Evolutionary conservation across 1,284 basidiomycete genomes (phyloP).

Genomic region (Calocybe gambosa): DNA sequence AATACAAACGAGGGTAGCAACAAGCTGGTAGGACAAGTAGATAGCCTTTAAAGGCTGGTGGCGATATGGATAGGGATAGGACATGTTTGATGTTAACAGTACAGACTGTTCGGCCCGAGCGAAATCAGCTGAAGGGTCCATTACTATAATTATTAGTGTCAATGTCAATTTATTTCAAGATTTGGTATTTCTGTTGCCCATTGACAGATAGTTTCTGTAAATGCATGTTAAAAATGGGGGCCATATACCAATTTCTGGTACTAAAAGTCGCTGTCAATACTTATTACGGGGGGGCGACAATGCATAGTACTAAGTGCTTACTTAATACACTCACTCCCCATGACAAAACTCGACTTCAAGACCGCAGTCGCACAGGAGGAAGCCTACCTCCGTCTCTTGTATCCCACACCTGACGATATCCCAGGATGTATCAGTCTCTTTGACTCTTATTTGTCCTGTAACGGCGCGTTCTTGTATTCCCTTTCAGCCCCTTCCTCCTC

Average conservation of each 20-base stretch:
- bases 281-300: too few species aligned
- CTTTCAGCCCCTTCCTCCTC: conserved; percentile 8
- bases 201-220: too few species aligned
- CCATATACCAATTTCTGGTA: too few species aligned
- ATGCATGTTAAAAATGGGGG: too few species aligned
- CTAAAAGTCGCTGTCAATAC: too few species aligned
- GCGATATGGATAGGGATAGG: conserved; percentile 22
- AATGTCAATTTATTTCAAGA: too few species aligned
- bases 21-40: conserved; percentile 35
- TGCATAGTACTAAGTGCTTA: too few species aligned
- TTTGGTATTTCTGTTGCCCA: too few species aligned
- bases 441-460: conserved; percentile 76
- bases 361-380: conserved; percentile 60
- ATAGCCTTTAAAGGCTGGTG: conserved; percentile 36
- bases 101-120: neutral
- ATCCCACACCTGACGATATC: conserved; percentile 74
- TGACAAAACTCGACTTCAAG: conserved; percentile 43
- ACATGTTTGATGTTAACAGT: neutral
- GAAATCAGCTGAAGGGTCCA: too few species aligned
- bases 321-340: too few species aligned
- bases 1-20: conserved; percentile 36
- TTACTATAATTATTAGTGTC: too few species aligned
- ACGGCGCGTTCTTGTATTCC: conserved; percentile 38
- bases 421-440: conserved; percentile 76
- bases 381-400: conserved; percentile 50